Evolutionary conservation across 495 filamentous ascomycete species (phyloP), one percentile per base, ranked within the genome.

Genomic region (Apodospora peruviana): DNA sequence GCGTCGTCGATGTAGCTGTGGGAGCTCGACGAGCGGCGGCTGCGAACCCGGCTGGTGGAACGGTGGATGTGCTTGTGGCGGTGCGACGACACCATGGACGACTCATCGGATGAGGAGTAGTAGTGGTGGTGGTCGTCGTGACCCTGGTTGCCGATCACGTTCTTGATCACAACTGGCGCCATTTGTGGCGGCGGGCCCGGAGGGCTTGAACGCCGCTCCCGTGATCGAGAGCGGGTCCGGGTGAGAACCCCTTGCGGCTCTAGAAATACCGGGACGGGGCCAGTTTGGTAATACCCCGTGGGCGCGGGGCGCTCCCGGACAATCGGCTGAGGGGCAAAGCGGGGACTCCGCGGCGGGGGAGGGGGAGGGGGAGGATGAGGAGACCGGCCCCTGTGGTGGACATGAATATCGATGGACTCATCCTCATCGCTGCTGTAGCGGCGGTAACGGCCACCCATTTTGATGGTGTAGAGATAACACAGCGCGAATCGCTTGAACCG

Each of bases 141-240:
- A 16, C 55, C 55, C 19, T 60, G 48, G 39, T 68, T 67, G 52
- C 72, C 66, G 37, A 74, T 71, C 45, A 62, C 59, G 50, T 76
- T 79, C 44, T 76, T 73, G 55, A 77, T 77, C 34, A 79, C 65
- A n/a, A 79, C 64, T 4, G 73, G 70, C 21, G 61, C 51, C n/a
- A 61, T 47, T 20, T 64, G 58, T 16, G 56, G 43, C 12, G 54
- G 48, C 10, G 56, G 42, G 19, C 52, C 52, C n/a, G 66, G 61
- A 12, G 68, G 63, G 24, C 47, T 54, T 21, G 66, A 63, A 16
- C 65, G 63, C 21, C 68, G 70, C 47, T 72, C 69, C 17, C 66
- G 68, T 12, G 71, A 74, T 20, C 61, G 62, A 32, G 71, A 65
- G 17, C 67, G 65, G 16, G 40, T 36, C 14, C 61, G 58, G 8